Conservation (phyloP, 129 eudicot genomes). For the Centaurea solstitialis region DNA sequence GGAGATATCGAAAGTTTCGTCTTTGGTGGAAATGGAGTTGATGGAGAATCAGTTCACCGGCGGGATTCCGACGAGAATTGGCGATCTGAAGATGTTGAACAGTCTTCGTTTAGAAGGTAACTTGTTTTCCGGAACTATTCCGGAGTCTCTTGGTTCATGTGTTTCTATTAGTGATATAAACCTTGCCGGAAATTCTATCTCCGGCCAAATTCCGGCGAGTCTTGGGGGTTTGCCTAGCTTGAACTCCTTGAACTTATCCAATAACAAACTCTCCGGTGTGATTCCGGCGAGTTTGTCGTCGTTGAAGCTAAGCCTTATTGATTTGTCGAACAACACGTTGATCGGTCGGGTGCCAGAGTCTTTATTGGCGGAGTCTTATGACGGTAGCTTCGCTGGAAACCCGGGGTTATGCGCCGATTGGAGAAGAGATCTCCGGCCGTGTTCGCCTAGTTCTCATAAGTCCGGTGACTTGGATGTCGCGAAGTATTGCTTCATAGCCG, state of each 20-base stretch:
- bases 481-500: constrained; percentile 42
- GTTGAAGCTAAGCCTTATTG: constrained; percentile 53
- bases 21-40: constrained; percentile 51
- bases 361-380: constrained; percentile 36
- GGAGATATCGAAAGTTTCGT: constrained; percentile 40
- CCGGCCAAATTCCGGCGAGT: constrained; percentile 54
- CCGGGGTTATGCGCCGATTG: constrained; percentile 53
- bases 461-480: constrained; percentile 32
- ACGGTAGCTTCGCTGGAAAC: constrained; percentile 51
- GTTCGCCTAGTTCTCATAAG: constrained; percentile 36
- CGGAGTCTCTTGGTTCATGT: constrained; percentile 65
- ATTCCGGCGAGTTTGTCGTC: constrained; percentile 55
- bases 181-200: constrained; percentile 47
- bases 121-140: constrained; percentile 51
- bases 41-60: constrained; percentile 57
- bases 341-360: constrained; percentile 57
- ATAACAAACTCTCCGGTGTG: constrained; percentile 58
- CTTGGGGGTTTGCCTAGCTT: constrained; percentile 49
- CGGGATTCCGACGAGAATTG: constrained; percentile 42
- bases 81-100: constrained; percentile 43
- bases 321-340: constrained; percentile 59
- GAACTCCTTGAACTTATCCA: constrained; percentile 56
- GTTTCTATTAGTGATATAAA: constrained; percentile 49
- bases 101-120: constrained; percentile 49
- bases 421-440: constrained; percentile 27